Base-by-base conservation (phyloP, 768 basidiomycete genomes). In the Wakefieldia striispora region DNA sequence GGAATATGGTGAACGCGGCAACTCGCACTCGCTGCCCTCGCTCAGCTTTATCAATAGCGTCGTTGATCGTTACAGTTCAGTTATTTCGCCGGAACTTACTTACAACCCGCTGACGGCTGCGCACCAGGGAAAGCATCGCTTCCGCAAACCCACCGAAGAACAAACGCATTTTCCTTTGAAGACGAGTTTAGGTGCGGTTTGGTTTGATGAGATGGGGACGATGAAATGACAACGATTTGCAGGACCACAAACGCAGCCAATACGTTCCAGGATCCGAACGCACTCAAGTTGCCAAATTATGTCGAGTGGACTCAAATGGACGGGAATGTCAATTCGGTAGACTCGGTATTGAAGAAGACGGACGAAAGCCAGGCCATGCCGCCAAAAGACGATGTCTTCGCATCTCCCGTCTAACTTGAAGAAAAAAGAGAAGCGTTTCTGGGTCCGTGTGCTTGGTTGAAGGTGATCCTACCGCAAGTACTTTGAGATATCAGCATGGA, bases 1-100 rank as follows among this genome's bases (percentile, higher is more conserved):
- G 33, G 81, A 83, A 45, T 83, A 80, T 55, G 76, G 70, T 55
- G 37, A 68, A 58, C 47, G 46, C 17, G 36, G 60, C n/a, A 31
- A 42, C n/a, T 34, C 4, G 12, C 58, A 50, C 40, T 53, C 50
- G 11, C 40, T 50, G n/a, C 62, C 61, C 9, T 52, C 62, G 17
- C 54, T 65, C 45, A 63, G 59, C 26, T 43, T 65, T 14, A 49
- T 65, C 19, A 54, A 39, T n/a, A 56, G 48, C 10, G 23, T 61
- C 10, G 47, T 59, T 23, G 51, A 48, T 29, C 61, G 62, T 40
- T 62, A 44, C 40, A 52, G 61, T 62, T 35, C 1, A 37, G 50
- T 27, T 26, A 4, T 50, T 47, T 40, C 29, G 21, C 31, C 5
- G 7, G 16, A 13, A 16, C 2, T 29, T 11, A 12, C 10, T 21